Base-by-base conservation (phyloP, 306 rosid genomes). In the Fagus crenata region DNA sequence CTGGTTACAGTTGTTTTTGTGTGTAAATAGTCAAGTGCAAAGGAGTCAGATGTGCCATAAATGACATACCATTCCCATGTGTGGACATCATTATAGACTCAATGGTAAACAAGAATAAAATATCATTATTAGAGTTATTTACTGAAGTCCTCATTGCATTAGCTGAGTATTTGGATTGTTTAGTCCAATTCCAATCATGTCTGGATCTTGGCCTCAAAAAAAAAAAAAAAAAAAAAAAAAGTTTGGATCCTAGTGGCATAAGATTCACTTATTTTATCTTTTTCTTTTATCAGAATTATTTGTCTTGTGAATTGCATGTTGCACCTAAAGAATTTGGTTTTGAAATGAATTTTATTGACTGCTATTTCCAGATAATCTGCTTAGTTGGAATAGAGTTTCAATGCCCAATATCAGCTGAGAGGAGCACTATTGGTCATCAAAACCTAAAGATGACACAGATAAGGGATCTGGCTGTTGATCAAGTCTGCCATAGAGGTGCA, bases 321-420 rank as follows among this genome's bases (percentile, higher is more conserved):
- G 6, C 49, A 39, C 71, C 49, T 5, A 15, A 39, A 15, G 39
- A 7, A 17, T 7, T 6, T 17, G 18, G 49, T 17, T 36, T 36
- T 39, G 13, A 65, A 37, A 15, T 8, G 49, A 65, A 39, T 9
- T 39, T 17, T 17, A n/a, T 65, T 39, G 71, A 37, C 71, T 17
- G 49, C 32, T 0, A 65, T 37, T 46, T 37, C 9, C 71, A 83
- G 83, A 80, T 32, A 69, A 32, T 78, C 71, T 43, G 51, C 53
- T 55, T 83, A 65, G 72, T 49, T 31, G 69, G 71, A 60, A 67
- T 9, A 22, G 58, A 83, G 56, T n/a, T 15, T 17, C 32, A 32
- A 49, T 3, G 33, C 39, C 60, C 61, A n/a, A 49, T 72, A 37
- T 83, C 55, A 69, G 53, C 12, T 35, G 54, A 3, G 64, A 36